Base-by-base conservation (phyloP, 1,284 basidiomycete species). In the Neotropicomus parvogracilis region DNA sequence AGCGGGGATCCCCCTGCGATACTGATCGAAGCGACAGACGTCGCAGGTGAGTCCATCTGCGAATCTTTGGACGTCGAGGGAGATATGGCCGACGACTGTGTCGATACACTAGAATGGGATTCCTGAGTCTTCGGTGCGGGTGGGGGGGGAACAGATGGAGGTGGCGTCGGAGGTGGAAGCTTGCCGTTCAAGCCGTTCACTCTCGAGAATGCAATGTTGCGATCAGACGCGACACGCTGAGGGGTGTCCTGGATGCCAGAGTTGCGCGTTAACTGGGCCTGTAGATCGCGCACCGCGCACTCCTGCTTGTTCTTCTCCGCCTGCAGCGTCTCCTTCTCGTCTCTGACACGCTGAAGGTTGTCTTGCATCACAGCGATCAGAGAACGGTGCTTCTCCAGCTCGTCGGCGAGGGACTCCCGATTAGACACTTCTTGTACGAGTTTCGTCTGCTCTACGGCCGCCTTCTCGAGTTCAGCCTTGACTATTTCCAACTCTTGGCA, bases 141-240 rank as follows among this genome's bases (percentile, higher is more conserved):
- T 9, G 93, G 93, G 9, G 89, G 90, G 7, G 93, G 92, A 38
- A 91, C 78, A 21, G 86, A 84, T 3, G 92, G 93, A 19, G 93
- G 91, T 1, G 92, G 92, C 0, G 88, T 90, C 0, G 88, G 87
- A 17, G 92, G 92, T 20, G 92, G 92, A 21, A 89, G 78, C 65
- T 94, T 94, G 58, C 80, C 71, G 29, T 83, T 78, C 46, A 85
- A 66, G 26, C 78, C 78, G 49, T 77, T 78, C 40, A 75, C 67
- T 50, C 85, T 77, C 35, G 75, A 72, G 59, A 78, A 81, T 6
- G 79, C 69, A 33, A 79, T 62, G 36, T 67, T 73, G 19, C 84
- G 79, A 43, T 84, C 83, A 17, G 75, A 69, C n/a, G 64, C 54
- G 36, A 74, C 70, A 45, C 80, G 74, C 44, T 68, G 66, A 50